These are phyloP conservation scores for Raffaelea ambrosiae DNA, from an alignment of 2,329 filamentous ascomycete species.

Conservation along the genomic window DNA sequence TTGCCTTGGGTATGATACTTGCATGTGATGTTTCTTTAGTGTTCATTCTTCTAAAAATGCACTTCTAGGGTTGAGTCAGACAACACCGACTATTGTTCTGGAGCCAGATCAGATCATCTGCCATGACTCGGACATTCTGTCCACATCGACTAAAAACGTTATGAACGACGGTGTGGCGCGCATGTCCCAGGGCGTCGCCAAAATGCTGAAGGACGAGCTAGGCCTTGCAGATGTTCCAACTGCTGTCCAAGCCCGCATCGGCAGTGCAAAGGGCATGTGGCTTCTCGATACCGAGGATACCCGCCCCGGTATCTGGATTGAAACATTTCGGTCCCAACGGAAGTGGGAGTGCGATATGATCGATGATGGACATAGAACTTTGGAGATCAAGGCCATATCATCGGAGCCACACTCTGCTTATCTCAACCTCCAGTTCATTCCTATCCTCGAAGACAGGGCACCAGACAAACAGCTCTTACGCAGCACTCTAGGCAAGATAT, in stretches of 20 bases:
- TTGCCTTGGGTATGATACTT: constrained; percentile 23
- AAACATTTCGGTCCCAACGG: constrained; percentile 56
- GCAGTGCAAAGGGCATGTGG: constrained; percentile 71
- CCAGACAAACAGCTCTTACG: constrained; percentile 35
- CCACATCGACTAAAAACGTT: constrained; percentile 27
- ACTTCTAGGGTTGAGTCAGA: constrained; percentile 44
- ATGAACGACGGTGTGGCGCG: constrained; percentile 61
- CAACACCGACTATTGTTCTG: constrained; percentile 36
- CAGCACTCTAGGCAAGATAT: constrained; percentile 35
- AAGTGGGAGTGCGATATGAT: constrained; percentile 53
- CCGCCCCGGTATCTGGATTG: constrained; percentile 51
- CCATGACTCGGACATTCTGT: constrained; percentile 26
- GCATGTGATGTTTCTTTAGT: constrained; percentile 19
- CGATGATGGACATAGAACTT: constrained; percentile 46
- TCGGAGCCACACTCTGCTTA: constrained; percentile 39
- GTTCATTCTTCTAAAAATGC: not conserved
- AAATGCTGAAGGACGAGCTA: constrained; percentile 39
- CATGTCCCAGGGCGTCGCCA: constrained; percentile 54
- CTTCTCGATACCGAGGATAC: constrained; percentile 45
- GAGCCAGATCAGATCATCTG: constrained; percentile 36
- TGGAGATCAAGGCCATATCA: constrained; percentile 52
- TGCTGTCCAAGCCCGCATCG: constrained; percentile 62
- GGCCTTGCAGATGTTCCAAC: constrained; percentile 48
- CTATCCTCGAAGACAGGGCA: constrained; percentile 56
- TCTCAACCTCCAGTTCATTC: constrained; percentile 61